A percentile compares a stretch with the other conserved stretches of the same genome.
These are phyloP conservation scores for Stagonosporopsis chrysanthemi DNA, from an alignment of 2,329 filamentous ascomycete species.

Conservation along the genomic window DNA sequence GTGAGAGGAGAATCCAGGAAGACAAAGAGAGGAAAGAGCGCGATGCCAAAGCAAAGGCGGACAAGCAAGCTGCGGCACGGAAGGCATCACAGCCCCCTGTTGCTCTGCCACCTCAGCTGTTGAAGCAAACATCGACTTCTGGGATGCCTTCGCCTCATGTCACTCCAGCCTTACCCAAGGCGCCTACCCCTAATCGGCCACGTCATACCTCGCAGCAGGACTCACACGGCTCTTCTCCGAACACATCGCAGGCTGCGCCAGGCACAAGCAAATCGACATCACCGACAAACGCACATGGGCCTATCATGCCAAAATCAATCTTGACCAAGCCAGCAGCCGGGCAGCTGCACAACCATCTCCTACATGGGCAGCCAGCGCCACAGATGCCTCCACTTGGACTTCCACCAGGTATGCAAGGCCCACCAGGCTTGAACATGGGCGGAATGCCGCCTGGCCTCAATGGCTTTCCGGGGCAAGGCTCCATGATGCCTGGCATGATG, in stretches of 20 bases:
- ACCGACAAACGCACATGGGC: slow-evolving; percentile 69
- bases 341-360: slow-evolving; percentile 55
- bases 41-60: slow-evolving; percentile 61
- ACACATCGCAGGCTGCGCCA: slow-evolving; percentile 65
- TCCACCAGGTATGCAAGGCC: slow-evolving; percentile 65
- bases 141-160: slow-evolving; percentile 79
- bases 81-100: slow-evolving; percentile 54
- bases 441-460: slow-evolving; percentile 59
- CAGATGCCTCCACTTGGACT: slow-evolving; percentile 70
- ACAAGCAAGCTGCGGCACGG: slow-evolving; percentile 45
- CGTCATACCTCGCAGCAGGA: slow-evolving; percentile 83
- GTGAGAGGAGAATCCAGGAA: slow-evolving; percentile 69
- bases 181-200: slow-evolving; percentile 77
- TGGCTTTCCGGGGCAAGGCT: slow-evolving; percentile 59
- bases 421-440: slow-evolving; percentile 57
- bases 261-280: slow-evolving; percentile 63
- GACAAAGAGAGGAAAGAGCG: slow-evolving; percentile 66
- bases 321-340: slow-evolving; percentile 64
- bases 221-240: slow-evolving; percentile 72
- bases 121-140: slow-evolving; percentile 59
- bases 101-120: slow-evolving; percentile 61
- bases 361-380: slow-evolving; percentile 66
- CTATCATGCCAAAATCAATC: slow-evolving; percentile 69
- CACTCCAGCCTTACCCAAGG: slow-evolving; percentile 83
- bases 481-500: slow-evolving; percentile 62